phyloP scores from a whole-genome alignment of 2,329 filamentous ascomycete genomes.

The Neoscytalidium dimidiatum region DNA sequence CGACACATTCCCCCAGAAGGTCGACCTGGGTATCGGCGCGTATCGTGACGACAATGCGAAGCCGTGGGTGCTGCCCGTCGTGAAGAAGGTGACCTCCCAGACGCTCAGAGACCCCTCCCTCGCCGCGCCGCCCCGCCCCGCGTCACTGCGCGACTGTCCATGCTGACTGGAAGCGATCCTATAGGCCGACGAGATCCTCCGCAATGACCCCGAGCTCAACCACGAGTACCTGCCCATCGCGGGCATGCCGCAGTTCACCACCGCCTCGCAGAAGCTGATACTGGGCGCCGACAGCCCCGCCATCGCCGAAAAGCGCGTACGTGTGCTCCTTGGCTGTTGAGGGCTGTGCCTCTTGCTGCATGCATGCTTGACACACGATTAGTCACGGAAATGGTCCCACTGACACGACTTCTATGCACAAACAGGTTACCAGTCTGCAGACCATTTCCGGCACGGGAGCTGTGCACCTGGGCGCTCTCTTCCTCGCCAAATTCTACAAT shows the following conservation, averaged over 20 bases:
- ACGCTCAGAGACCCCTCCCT: background rate
- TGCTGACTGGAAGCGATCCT: conserved; percentile 18
- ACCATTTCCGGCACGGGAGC: conserved; percentile 97
- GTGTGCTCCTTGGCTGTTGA: conserved; percentile 25
- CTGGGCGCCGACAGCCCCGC: conserved; percentile 79
- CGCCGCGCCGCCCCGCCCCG: background rate
- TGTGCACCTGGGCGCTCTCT: conserved; percentile 88
- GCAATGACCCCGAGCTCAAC: conserved; percentile 85
- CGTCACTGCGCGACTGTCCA: background rate
- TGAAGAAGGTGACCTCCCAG: conserved; percentile 83
- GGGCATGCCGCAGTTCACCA: conserved; percentile 81
- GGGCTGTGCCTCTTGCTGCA: background rate
- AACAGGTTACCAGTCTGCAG: conserved; percentile 72
- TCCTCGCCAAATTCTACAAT: conserved; percentile 88
- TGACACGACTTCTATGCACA: background rate
- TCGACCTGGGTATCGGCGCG: conserved; percentile 92
- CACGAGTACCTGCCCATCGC: conserved; percentile 98
- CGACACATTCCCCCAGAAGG: conserved; percentile 75
- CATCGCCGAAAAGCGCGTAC: conserved; percentile 76
- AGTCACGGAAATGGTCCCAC: conserved; percentile 15
- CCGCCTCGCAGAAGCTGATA: conserved; percentile 87
- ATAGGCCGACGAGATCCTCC: conserved; percentile 87
- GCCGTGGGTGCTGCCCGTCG: conserved; percentile 94
- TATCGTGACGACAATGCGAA: conserved; percentile 95
- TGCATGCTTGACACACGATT: conserved; percentile 1